Conservation (phyloP, 164 flowering plant species). For the Umbilicus rupestris region DNA sequence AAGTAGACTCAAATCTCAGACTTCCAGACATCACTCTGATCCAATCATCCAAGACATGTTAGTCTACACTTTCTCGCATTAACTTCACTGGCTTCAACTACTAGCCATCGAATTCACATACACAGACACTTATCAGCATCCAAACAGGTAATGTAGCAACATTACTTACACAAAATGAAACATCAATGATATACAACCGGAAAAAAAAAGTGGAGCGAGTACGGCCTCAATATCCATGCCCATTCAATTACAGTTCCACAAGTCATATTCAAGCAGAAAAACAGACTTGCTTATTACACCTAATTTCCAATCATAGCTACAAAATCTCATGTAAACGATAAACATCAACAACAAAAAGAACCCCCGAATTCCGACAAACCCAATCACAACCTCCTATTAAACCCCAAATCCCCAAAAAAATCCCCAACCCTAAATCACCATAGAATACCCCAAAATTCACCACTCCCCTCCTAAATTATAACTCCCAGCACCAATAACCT, state of each 20-base stretch:
- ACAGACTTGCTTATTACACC: neutral
- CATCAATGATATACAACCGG: neutral
- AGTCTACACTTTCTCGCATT: neutral
- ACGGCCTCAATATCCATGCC: too few relatives aligned
- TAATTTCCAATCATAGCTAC: neutral
- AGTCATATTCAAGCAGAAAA: too few relatives aligned
- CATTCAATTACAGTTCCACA: too few relatives aligned
- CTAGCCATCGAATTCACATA: neutral
- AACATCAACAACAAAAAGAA: neutral
- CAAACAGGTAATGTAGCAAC: neutral
- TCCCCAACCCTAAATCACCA: neutral
- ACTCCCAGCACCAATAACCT: neutral
- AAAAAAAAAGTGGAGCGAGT: neutral
- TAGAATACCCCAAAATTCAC: neutral
- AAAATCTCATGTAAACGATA: neutral
- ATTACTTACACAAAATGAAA: neutral
- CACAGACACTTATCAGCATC: neutral
- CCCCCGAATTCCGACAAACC: neutral
- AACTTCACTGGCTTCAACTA: neutral
- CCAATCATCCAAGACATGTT: conserved; percentile 13
- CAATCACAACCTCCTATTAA: neutral
- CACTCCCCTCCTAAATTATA: neutral
- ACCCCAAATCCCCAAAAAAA: neutral
- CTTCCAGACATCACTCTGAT: conserved; percentile 52
- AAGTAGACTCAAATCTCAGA: conserved; percentile 46